phyloP scores from a whole-genome alignment of 169 alveolate genomes.

The Pseudocohnilembus persalinus region DNA sequence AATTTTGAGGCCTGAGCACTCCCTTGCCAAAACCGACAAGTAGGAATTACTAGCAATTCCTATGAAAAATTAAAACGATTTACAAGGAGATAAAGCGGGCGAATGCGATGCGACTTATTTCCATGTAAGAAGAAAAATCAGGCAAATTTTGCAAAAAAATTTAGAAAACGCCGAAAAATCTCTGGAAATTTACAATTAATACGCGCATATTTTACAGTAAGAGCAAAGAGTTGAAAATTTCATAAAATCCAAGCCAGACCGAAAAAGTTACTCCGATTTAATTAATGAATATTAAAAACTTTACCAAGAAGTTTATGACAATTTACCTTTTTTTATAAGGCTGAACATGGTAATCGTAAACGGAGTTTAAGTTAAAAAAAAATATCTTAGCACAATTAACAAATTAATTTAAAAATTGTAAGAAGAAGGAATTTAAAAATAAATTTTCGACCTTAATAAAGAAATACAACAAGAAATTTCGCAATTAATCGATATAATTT shows the following conservation, averaged over 20 bases:
- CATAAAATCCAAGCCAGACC: background rate
- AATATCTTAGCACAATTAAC: conserved; percentile 41
- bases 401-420: conserved; percentile 51
- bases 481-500: conserved; percentile 44
- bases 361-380: conserved; percentile 62
- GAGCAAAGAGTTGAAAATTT: conserved; percentile 50
- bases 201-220: conserved; percentile 58
- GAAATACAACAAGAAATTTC: conserved; percentile 37
- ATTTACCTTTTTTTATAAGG: conserved; percentile 68
- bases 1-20: conserved; percentile 77
- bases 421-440: conserved; percentile 29
- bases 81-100: background rate
- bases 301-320: conserved; percentile 53
- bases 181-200: conserved; percentile 64
- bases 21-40: conserved; percentile 66
- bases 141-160: conserved; percentile 59
- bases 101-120: conserved; percentile 64
- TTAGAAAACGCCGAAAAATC: conserved; percentile 60
- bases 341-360: conserved; percentile 75
- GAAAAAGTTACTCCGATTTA: conserved; percentile 50
- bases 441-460: conserved; percentile 33
- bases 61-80: background rate
- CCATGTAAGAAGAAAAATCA: conserved; percentile 48
- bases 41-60: conserved; percentile 65
- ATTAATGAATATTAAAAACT: conserved; percentile 51